phyloP scores from a whole-genome alignment of 441 rosid species.

The Erodium texanum region DNA sequence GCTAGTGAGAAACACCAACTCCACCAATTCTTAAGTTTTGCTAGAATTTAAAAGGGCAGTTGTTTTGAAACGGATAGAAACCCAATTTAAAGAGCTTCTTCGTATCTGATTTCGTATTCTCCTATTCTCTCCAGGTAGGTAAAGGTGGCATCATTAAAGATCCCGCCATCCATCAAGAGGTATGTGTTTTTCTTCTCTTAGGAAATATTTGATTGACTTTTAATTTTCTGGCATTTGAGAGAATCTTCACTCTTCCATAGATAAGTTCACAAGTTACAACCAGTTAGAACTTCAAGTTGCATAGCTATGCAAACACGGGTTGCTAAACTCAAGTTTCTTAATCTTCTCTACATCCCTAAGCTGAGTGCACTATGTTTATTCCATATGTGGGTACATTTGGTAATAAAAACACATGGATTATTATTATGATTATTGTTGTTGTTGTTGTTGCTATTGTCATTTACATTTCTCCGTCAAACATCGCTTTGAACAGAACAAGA shows the following conservation, averaged over 20 bases:
- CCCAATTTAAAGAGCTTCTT: too few relatives aligned
- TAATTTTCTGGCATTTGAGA: too few relatives aligned
- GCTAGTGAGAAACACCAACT: too few relatives aligned
- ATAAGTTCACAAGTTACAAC: too few relatives aligned
- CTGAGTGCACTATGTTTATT: background rate
- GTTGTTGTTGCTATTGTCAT: too few relatives aligned
- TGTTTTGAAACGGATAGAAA: too few relatives aligned
- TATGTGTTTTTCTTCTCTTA: slow-evolving; percentile 17
- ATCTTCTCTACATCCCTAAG: background rate
- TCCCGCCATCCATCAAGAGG: slow-evolving; percentile 83
- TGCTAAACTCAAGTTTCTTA: background rate
- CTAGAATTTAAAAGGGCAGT: too few relatives aligned
- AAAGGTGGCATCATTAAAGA: slow-evolving; percentile 88
- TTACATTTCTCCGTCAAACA: too few relatives aligned
- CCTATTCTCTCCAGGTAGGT: slow-evolving; percentile 51
- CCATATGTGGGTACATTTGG: too few relatives aligned
- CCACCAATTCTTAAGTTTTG: too few relatives aligned
- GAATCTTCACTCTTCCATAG: too few relatives aligned
- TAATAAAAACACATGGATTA: background rate
- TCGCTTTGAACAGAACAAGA: background rate
- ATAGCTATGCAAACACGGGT: background rate
- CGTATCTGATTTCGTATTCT: background rate
- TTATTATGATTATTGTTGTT: too few relatives aligned
- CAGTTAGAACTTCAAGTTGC: background rate
- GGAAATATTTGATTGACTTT: background rate